Conservation (phyloP, 2,329 filamentous ascomycete species). For the Colletotrichum sp. region DNA sequence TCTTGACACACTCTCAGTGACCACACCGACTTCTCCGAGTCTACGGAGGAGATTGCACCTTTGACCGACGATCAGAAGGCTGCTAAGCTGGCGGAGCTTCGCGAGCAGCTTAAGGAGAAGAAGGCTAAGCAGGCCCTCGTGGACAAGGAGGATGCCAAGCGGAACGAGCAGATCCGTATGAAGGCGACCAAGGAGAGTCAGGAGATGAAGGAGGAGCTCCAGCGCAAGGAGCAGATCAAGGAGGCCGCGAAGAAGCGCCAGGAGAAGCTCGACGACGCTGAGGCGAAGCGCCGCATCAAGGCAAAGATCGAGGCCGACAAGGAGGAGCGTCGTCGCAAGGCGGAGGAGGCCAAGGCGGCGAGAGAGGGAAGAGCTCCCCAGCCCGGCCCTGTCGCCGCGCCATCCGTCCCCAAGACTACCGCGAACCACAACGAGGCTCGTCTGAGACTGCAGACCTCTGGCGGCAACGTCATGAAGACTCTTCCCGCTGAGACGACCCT, state of each 20-base stretch:
- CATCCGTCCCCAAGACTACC: conserved; percentile 63
- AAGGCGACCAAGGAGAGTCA: conserved; percentile 91
- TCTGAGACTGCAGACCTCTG: conserved; percentile 77
- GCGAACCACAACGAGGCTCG: conserved; percentile 81
- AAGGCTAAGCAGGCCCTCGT: conserved; percentile 68
- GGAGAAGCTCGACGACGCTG: conserved; percentile 85
- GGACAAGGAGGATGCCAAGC: conserved; percentile 83
- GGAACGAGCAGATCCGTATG: conserved; percentile 83
- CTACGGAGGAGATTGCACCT: conserved; percentile 88
- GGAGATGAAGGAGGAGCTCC: conserved; percentile 87
- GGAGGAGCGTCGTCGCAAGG: conserved; percentile 83
- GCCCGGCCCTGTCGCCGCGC: conserved; percentile 50
- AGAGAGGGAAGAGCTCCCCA: conserved; percentile 73
- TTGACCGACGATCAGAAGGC: conserved; percentile 92
- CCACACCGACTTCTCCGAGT: conserved; percentile 91
- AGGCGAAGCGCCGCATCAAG: conserved; percentile 87
- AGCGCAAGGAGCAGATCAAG: conserved; percentile 89
- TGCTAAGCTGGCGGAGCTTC: conserved; percentile 76
- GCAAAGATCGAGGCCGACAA: conserved; percentile 96
- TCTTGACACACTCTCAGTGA: conserved; percentile 54
- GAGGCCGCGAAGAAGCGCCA: conserved; percentile 84
- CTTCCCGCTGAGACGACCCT: conserved; percentile 89
- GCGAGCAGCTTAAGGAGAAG: conserved; percentile 75
- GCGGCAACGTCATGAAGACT: conserved; percentile 83
- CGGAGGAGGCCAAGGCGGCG: conserved; percentile 83